Conservation (phyloP, 2,329 filamentous ascomycete genomes). For the Monilinia fructigena region DNA sequence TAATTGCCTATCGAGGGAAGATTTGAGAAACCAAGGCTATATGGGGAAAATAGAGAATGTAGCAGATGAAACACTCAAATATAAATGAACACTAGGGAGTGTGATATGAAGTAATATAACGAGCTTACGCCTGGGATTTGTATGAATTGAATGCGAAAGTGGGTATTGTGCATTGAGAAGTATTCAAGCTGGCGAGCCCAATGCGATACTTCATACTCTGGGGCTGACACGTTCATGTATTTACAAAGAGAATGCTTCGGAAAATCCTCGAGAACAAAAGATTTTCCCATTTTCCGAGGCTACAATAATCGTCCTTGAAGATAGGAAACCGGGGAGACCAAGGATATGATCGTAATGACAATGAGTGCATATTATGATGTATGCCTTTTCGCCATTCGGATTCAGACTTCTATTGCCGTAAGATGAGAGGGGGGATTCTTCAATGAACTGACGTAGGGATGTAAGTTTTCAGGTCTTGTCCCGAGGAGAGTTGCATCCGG, state of each 20-base stretch:
- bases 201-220: constrained; percentile 44
- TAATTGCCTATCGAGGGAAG: background rate
- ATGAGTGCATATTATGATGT: constrained; percentile 47
- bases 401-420: constrained; percentile 44
- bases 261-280: constrained; percentile 45
- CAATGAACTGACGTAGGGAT: constrained; percentile 45
- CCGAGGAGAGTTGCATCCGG: constrained; percentile 45
- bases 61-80: background rate
- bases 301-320: constrained; percentile 35
- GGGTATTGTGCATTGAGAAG: constrained; percentile 33
- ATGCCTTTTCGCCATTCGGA: constrained; percentile 38
- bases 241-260: constrained; percentile 45
- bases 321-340: constrained; percentile 34
- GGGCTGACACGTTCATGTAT: constrained; percentile 41
- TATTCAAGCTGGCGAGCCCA: constrained; percentile 44
- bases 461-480: constrained; percentile 35
- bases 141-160: constrained; percentile 45
- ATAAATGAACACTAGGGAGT: background rate
- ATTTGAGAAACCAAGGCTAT: background rate
- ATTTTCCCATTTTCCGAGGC: constrained; percentile 41
- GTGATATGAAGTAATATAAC: constrained; percentile 43
- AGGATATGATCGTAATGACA: constrained; percentile 49
- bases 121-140: constrained; percentile 49
- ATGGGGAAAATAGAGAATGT: background rate
- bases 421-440: constrained; percentile 42